Percentiles rank a stretch among this genome's conserved stretches.
phyloP scores from a whole-genome alignment of 2,329 filamentous ascomycete genomes.

The Tolypocladium amazonense region DNA sequence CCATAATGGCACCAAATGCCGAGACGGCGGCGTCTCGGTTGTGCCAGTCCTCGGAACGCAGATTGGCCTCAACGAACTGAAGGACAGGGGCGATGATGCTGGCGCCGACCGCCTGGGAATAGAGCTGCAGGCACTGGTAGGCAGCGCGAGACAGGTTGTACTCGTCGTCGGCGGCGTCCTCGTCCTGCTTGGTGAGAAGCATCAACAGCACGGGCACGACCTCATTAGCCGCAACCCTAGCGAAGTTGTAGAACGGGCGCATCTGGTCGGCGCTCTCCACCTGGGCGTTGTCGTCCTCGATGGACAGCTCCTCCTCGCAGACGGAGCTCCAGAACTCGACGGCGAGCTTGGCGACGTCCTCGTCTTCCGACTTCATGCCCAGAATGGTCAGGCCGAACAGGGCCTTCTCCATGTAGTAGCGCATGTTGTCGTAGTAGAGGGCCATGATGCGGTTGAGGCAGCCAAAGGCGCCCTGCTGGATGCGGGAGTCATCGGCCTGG shows the following conservation, averaged over 20 bases:
- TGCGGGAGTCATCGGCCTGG: slow-evolving; percentile 79
- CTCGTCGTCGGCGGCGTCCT: slow-evolving; percentile 92
- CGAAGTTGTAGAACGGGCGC: slow-evolving; percentile 92
- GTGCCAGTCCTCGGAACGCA: slow-evolving; percentile 89
- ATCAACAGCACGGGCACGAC: slow-evolving; percentile 85
- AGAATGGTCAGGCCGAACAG: slow-evolving; percentile 94
- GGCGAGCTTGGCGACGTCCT: slow-evolving; percentile 94
- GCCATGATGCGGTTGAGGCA: slow-evolving; percentile 98
- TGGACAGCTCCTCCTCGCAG: slow-evolving; percentile 95
- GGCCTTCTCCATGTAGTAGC: slow-evolving; percentile 99
- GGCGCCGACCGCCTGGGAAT: slow-evolving; percentile 80
- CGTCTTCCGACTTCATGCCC: slow-evolving; percentile 96
- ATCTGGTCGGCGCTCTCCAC: slow-evolving; percentile 71
- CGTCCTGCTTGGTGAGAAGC: slow-evolving; percentile 91
- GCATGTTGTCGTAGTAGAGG: slow-evolving; percentile 99
- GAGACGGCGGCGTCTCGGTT: slow-evolving; percentile 91
- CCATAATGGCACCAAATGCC: slow-evolving; percentile 97
- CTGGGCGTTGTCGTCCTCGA: slow-evolving; percentile 86
- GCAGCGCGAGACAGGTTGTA: slow-evolving; percentile 94
- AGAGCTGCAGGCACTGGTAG: slow-evolving; percentile 94
- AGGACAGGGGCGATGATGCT: slow-evolving; percentile 81
- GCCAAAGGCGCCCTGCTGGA: slow-evolving; percentile 93
- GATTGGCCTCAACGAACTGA: slow-evolving; percentile 81
- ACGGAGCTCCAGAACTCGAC: slow-evolving; percentile 99
- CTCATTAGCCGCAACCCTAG: slow-evolving; percentile 82